Evolutionary conservation across 2,329 filamentous ascomycete genomes (phyloP).

Genomic region (Colletotrichum tofieldiae): DNA sequence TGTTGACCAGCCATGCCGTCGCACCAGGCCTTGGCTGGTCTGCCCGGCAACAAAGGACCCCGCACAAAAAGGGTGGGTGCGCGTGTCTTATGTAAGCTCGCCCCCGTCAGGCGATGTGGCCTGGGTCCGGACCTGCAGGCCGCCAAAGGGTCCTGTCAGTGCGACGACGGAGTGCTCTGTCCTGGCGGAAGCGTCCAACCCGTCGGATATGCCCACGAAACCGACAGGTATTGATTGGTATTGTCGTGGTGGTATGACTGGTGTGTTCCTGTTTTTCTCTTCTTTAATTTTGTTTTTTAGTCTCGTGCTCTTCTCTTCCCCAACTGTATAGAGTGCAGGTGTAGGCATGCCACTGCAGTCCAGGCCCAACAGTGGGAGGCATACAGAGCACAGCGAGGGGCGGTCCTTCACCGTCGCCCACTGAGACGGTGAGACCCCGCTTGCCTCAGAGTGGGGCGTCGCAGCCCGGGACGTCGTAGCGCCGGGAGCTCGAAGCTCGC

Average conservation of each 20-base stretch:
- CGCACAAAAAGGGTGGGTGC: not conserved
- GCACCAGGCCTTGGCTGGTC: constrained; percentile 11
- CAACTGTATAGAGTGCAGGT: too few relatives aligned
- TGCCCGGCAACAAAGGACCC: constrained; percentile 36
- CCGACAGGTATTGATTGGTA: not conserved
- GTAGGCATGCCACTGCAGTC: not conserved
- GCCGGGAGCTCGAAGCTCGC: constrained; percentile 29
- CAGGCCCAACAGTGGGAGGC: too few relatives aligned
- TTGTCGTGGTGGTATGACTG: too few relatives aligned
- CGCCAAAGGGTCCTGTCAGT: constrained; percentile 1
- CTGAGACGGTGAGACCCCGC: constrained; percentile 19
- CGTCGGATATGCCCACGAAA: not conserved
- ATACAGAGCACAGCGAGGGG: too few relatives aligned
- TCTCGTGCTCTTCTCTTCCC: too few relatives aligned
- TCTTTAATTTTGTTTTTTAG: too few relatives aligned
- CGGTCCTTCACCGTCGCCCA: not conserved
- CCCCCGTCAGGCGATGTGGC: constrained; percentile 21
- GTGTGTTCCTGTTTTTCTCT: not conserved
- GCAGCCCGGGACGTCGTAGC: constrained; percentile 19
- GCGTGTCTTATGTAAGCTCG: constrained; percentile 25
- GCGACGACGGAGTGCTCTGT: not conserved
- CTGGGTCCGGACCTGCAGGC: constrained; percentile 26
- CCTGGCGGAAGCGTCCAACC: not conserved
- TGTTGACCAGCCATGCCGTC: constrained; percentile 19
- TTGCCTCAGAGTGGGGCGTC: constrained; percentile 26